Evolutionary conservation across 805 yeast species (phyloP), one percentile per base, ranked within the genome.

Genomic region (Saturnispora saitoi): DNA sequence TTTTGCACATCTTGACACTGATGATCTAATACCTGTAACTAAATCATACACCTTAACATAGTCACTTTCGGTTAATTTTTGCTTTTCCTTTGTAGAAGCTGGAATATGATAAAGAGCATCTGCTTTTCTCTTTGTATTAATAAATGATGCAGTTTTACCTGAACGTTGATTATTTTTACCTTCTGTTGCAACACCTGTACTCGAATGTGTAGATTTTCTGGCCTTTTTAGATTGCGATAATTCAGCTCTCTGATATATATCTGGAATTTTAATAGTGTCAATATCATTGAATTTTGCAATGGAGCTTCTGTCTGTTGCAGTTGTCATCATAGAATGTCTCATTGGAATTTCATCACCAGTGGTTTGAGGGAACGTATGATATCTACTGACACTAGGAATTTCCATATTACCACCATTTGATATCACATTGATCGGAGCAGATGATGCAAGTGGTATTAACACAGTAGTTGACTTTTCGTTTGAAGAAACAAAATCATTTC

Each of bases 11-110:
- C 96, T 72, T 3, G 96, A 87, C 0, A 93, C 98, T 0, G 97
- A 90, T 8, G 89, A 95, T 49, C 99, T 75, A 42, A 93, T 93
- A 2, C 99, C 99, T 0, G 98, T 90, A 50, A 95, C 75, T 97
- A 93, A 91, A 64, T 91, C 89, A 65, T 93, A 95, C 1, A 97
- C 99, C 72, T 91, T 81, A 26, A 89, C 86, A 59, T 83, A 93
- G 64, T 90, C 93, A 39, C 96, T 97, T 65, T 93, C 98, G 1
- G 57, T 59, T 8, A 64, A 57, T 8, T 57, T 49, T 50, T 60
- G 62, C 14, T 24, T 40, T 15, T 31, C 40, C 17, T 29, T 26
- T 31, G 45, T n/a, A 2, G 64, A 66, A 1, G 64, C 67, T 1
- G 65, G 64, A 31, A 64, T 63, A 22, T 61, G 59, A 39, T 61